A percentile compares a stretch with the other conserved stretches of the same genome.
phyloP scores from a whole-genome alignment of 2,329 filamentous ascomycete genomes.

The Aspergillus sp. region DNA sequence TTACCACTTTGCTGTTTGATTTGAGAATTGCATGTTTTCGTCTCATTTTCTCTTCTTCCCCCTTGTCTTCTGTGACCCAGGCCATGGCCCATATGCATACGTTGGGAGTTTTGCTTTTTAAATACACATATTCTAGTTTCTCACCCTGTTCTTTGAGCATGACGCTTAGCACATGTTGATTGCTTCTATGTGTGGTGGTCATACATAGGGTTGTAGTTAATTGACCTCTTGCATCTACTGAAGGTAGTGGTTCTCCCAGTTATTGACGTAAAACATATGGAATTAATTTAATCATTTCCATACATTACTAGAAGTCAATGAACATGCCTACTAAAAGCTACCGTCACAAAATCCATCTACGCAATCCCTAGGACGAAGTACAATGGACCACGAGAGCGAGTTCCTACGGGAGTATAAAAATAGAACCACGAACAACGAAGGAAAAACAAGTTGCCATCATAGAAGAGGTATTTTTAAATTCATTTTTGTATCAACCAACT shows the following conservation, averaged over 20 bases:
- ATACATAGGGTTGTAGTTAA: constrained; percentile 2
- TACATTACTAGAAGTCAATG: background rate
- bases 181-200: background rate
- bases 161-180: background rate
- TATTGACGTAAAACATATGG: background rate
- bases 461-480: constrained; percentile 8
- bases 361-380: background rate
- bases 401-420: too few relatives aligned
- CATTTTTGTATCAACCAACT: constrained; percentile 12
- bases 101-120: constrained; percentile 7
- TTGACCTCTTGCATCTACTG: background rate
- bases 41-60: constrained; percentile 9
- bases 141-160: background rate
- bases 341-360: background rate
- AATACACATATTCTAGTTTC: background rate
- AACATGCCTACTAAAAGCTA: background rate
- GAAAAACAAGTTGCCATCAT: background rate
- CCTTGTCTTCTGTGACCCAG: background rate
- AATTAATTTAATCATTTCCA: background rate
- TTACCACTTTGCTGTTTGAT: background rate
- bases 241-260: background rate
- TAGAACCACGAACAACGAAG: background rate
- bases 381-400: too few relatives aligned
- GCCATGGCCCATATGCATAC: constrained; percentile 7
- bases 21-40: background rate